Percentiles rank a stretch among this genome's conserved stretches.
phyloP scores from a whole-genome alignment of 352 stramenopile genomes.

The Phytophthora rubi region DNA sequence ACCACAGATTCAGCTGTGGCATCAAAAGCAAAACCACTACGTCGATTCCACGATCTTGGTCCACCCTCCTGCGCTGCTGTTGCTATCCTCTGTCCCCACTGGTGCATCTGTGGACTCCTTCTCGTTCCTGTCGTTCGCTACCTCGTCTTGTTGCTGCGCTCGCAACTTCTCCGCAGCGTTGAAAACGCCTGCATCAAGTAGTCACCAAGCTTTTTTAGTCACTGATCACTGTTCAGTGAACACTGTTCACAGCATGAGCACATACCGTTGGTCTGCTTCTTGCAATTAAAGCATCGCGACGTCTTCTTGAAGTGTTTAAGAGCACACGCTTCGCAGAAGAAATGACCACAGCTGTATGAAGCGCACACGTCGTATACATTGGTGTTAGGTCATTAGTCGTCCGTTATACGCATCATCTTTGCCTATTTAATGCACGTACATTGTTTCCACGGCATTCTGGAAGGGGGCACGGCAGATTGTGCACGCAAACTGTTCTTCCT shows the following conservation, averaged over 20 bases:
- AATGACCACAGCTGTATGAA: constrained; percentile 89
- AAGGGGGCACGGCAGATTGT: constrained; percentile 95
- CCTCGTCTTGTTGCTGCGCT: constrained; percentile 31
- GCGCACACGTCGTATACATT: neutral
- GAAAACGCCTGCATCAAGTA: constrained; percentile 69
- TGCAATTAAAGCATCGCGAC: constrained; percentile 93
- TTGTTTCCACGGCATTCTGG: constrained; percentile 94
- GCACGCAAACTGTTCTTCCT: constrained; percentile 94
- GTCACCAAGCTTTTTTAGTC: neutral
- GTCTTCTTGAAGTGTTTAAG: constrained; percentile 87
- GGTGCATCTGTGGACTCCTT: neutral
- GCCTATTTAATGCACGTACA: constrained; percentile 34
- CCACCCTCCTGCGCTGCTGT: constrained; percentile 18
- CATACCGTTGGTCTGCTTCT: constrained; percentile 93
- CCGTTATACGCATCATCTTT: no score
- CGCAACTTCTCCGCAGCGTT: constrained; percentile 88
- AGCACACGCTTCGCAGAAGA: constrained; percentile 96
- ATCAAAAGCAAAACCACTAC: neutral
- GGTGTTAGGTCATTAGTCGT: no score
- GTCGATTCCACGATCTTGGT: constrained; percentile 19
- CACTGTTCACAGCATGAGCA: neutral
- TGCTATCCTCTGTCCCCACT: constrained; percentile 5
- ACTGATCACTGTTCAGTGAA: neutral
- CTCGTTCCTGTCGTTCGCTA: constrained; percentile 13
- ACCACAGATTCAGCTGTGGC: no score